Evolutionary conservation across 768 basidiomycete species (phyloP).

Genomic region (Mycena latifolia): DNA sequence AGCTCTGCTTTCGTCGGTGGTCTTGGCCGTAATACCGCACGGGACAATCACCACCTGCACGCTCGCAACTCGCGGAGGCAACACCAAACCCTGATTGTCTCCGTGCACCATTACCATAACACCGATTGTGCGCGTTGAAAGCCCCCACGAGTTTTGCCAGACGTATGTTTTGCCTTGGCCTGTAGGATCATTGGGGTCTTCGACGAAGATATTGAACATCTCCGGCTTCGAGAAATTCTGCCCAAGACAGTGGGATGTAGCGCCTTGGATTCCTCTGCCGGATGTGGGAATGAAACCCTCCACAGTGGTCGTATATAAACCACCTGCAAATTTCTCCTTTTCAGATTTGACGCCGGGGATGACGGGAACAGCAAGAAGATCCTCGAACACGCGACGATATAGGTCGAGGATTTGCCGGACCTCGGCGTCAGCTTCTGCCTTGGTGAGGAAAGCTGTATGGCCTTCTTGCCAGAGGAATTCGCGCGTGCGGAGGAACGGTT

Average conservation of each 20-base stretch:
- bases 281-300: slow-evolving; percentile 98
- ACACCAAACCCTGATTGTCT: slow-evolving; percentile 96
- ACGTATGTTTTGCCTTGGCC: slow-evolving; percentile 81
- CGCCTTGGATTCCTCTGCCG: slow-evolving; percentile 97
- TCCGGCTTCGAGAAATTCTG: slow-evolving; percentile 97
- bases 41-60: slow-evolving; percentile 94
- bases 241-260: slow-evolving; percentile 97
- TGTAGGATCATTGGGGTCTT: slow-evolving; percentile 86
- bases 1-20: slow-evolving; percentile 73
- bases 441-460: slow-evolving; percentile 94
- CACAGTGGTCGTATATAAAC: slow-evolving; percentile 96
- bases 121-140: slow-evolving; percentile 95
- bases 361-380: slow-evolving; percentile 97
- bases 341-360: slow-evolving; percentile 97
- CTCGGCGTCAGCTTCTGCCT: slow-evolving; percentile 91
- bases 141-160: slow-evolving; percentile 99
- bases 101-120: slow-evolving; percentile 99
- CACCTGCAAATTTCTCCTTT: slow-evolving; percentile 99
- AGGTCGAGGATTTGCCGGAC: slow-evolving; percentile 95
- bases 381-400: slow-evolving; percentile 95
- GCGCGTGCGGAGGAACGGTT: slow-evolving; percentile 98
- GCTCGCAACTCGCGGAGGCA: slow-evolving; percentile 97
- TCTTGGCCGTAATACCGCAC: slow-evolving; percentile 93
- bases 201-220: slow-evolving; percentile 99
- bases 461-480: slow-evolving; percentile 99